phyloP scores from a whole-genome alignment of 2,329 filamentous ascomycete genomes.

The Penicillium sp. region DNA sequence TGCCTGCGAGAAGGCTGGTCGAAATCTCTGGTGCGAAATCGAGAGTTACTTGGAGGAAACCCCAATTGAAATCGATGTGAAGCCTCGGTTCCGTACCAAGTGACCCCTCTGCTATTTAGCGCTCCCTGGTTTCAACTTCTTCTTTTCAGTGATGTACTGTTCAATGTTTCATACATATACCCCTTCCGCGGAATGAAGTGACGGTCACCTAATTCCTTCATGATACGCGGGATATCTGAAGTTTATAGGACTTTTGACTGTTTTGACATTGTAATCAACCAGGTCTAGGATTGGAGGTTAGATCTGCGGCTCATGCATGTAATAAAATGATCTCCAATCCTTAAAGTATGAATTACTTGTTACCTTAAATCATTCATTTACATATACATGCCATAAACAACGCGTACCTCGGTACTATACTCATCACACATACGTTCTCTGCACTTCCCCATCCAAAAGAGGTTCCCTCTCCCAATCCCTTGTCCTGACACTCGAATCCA shows the following conservation, averaged over 20 bases:
- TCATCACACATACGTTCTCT: conserved; percentile 5
- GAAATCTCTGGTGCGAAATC: conserved; percentile 30
- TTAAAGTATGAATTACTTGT: too few relatives aligned
- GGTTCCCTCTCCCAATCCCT: conserved; percentile 12
- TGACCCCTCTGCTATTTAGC: background rate
- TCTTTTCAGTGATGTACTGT: background rate
- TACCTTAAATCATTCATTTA: background rate
- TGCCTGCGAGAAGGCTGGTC: conserved; percentile 34
- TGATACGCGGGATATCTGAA: background rate
- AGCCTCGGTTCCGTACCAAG: background rate
- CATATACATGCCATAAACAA: background rate
- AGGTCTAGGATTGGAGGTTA: background rate
- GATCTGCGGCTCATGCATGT: background rate
- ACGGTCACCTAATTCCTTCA: background rate
- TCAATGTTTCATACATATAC: background rate
- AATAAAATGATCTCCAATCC: background rate
- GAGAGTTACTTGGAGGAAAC: background rate
- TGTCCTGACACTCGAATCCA: background rate
- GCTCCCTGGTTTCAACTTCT: background rate
- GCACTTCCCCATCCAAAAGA: conserved; percentile 5
- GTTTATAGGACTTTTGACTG: background rate
- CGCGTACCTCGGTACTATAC: background rate
- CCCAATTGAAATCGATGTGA: background rate
- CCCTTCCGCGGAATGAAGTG: background rate
- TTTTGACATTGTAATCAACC: background rate